Base-by-base conservation (phyloP, 1,139 yeast species). In the Blastobotrys illinoisensis region DNA sequence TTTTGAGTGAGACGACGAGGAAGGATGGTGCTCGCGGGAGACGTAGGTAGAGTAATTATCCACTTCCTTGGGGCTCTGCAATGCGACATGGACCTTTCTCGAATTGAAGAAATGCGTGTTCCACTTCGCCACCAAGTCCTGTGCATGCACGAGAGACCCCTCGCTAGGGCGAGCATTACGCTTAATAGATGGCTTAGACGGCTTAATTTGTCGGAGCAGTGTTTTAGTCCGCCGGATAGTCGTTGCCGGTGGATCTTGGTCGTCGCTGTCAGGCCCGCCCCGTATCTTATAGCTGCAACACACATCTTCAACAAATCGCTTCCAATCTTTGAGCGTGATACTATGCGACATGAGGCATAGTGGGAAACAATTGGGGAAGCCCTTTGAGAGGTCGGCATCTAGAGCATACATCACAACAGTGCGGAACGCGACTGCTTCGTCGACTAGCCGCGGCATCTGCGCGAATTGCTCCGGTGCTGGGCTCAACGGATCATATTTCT, bases 91-190 rank as follows among this genome's bases (percentile, higher is more conserved):
- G 5, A 54, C 51, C 14, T 44, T 46, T 3, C 56, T 43, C 13
- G 44, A 44, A 23, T 54, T 54, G 51, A 54, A 54, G 32, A 54
- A 54, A 18, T 48, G 48, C 14, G 21, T 47, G 44, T 54, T 54
- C 56, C 56, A 54, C 19, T 36, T 48, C 13, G 48, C 46, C n/a
- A 50, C 50, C n/a, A 44, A 24, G 2, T 19, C 11, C 32, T 54
- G 53, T 11, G 51, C 43, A 11, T 44, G 46, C 19, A 9, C 13
- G 16, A 32, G 40, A 32, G 40, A 32, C 6, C 40, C 40, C 13
- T 32, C 40, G 16, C 13, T 32, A 7, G 3, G 40, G 16, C 40
- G 16, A n/a, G 16, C 13, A 7, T n/a, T 32, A 3, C 40, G 40
- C 7, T 32, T 32, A 32, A 32, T 32, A 6, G 40, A 32, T n/a